Evolutionary conservation across 306 rosid species (phyloP).

Genomic region (Alnus rubra): DNA sequence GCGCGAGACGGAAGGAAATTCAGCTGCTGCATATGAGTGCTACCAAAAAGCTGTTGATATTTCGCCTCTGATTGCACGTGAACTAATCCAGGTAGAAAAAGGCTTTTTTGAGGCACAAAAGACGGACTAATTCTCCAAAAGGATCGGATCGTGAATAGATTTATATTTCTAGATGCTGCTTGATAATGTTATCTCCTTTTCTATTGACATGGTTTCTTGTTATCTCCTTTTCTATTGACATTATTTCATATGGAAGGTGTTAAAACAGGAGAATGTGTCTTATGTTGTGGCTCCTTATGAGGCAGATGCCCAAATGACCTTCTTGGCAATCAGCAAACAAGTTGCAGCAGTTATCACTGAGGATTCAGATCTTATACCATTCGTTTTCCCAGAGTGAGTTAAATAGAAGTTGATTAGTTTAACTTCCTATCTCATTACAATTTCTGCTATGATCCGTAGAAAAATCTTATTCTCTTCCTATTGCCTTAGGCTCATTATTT

Average conservation of each 20-base stretch:
- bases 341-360: conserved; percentile 92
- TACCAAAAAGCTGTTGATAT: conserved; percentile 97
- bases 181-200: too few relatives aligned
- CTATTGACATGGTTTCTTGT: background rate
- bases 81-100: conserved; percentile 67
- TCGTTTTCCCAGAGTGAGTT: conserved; percentile 89
- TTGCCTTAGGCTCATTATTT: background rate
- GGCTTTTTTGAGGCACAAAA: conserved; percentile 7
- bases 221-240: conserved; percentile 2
- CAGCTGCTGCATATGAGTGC: conserved; percentile 85
- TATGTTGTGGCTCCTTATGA: conserved; percentile 95
- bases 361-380: conserved; percentile 95
- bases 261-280: conserved; percentile 71
- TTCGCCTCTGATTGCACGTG: conserved; percentile 72
- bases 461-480: too few relatives aligned
- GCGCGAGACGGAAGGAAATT: conserved; percentile 76
- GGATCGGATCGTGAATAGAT: background rate
- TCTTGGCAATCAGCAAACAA: conserved; percentile 70
- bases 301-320: conserved; percentile 98
- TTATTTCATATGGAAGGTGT: conserved; percentile 49
- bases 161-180: background rate
- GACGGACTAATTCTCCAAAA: background rate
- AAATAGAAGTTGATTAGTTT: conserved; percentile 12
- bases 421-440: background rate
- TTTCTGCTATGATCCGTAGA: too few relatives aligned